These are phyloP conservation scores for Coccinonectria pachysandricola DNA, from an alignment of 2,329 filamentous ascomycete species.

Conservation along the genomic window DNA sequence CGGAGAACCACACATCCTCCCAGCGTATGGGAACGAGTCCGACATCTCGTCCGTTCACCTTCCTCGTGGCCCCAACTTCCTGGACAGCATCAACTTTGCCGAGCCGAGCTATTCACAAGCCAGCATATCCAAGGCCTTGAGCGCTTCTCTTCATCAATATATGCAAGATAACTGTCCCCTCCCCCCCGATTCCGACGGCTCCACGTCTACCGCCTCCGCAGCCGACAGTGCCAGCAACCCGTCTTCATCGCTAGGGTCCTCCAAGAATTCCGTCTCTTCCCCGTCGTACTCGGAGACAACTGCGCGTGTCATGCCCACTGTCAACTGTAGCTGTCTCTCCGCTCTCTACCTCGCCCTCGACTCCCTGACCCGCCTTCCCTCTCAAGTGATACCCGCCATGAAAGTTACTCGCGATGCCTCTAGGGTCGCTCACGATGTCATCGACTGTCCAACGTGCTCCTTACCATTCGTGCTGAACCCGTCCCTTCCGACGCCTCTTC, in stretches of 20 bases:
- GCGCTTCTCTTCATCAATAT: slow-evolving; percentile 17
- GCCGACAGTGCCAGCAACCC: slow-evolving; percentile 12
- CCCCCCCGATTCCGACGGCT: slow-evolving; percentile 12
- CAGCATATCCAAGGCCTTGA: slow-evolving; percentile 21
- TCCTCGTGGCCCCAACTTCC: slow-evolving; percentile 19
- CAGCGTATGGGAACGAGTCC: slow-evolving; percentile 3
- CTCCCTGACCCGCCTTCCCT: slow-evolving; percentile 36
- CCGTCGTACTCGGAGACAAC: slow-evolving; percentile 6
- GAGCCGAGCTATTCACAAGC: slow-evolving; percentile 18
- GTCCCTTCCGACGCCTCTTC: slow-evolving; percentile 30
- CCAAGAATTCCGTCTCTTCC: slow-evolving; percentile 10
- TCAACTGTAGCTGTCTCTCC: slow-evolving; percentile 37
- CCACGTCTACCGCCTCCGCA: slow-evolving; percentile 6
- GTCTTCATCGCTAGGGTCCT: slow-evolving; percentile 11
- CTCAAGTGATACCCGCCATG: slow-evolving; percentile 36
- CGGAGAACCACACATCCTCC: slow-evolving; percentile 10
- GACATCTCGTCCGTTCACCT: slow-evolving; percentile 9
- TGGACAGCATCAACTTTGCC: slow-evolving; percentile 24
- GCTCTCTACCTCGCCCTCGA: slow-evolving; percentile 41
- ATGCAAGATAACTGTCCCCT: too few relatives aligned
- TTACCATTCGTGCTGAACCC: slow-evolving; percentile 26
- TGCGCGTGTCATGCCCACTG: slow-evolving; percentile 18
- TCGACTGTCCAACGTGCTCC: slow-evolving; percentile 42
- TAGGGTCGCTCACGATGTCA: slow-evolving; percentile 38
- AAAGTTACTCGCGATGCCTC: slow-evolving; percentile 36